phyloP scores from a whole-genome alignment of 2,329 filamentous ascomycete genomes.

The Dothideomycetidae sp. region DNA sequence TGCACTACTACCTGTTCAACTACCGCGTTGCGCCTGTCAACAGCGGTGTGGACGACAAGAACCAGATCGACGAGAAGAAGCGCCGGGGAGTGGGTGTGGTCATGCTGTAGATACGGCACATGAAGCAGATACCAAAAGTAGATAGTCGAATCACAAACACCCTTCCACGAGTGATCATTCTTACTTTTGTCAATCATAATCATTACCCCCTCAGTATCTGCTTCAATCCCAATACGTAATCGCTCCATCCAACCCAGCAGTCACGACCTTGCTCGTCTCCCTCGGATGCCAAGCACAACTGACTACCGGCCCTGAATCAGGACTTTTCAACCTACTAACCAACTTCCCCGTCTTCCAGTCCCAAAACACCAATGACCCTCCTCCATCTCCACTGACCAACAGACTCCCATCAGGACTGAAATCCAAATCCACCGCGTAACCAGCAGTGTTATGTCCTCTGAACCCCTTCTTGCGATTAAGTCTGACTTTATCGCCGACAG shows the following conservation, averaged over 20 bases:
- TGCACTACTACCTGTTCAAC: conserved; percentile 97
- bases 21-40: conserved; percentile 76
- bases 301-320: conserved; percentile 68
- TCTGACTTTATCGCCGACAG: conserved; percentile 85
- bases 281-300: conserved; percentile 93
- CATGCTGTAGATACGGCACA: too few species aligned
- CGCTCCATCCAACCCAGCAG: conserved; percentile 74
- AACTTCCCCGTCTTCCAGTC: conserved; percentile 99
- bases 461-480: conserved; percentile 97
- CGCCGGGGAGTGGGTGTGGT: conserved; percentile 84
- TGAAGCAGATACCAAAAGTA: too few species aligned
- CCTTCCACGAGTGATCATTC: too few species aligned
- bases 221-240: conserved; percentile 83
- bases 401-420: conserved; percentile 88
- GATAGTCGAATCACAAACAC: too few species aligned
- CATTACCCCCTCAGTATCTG: too few species aligned
- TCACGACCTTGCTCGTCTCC: conserved; percentile 86
- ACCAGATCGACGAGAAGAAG: conserved; percentile 59
- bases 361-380: conserved; percentile 89
- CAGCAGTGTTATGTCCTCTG: conserved; percentile 88
- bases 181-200: too few species aligned
- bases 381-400: conserved; percentile 71
- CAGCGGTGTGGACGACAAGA: conserved; percentile 70
- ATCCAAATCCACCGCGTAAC: conserved; percentile 79
- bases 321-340: conserved; percentile 92